Evolutionary conservation across 2,329 filamentous ascomycete species (phyloP), one percentile per base, ranked within the genome.

Genomic region (Penicillium sp.): DNA sequence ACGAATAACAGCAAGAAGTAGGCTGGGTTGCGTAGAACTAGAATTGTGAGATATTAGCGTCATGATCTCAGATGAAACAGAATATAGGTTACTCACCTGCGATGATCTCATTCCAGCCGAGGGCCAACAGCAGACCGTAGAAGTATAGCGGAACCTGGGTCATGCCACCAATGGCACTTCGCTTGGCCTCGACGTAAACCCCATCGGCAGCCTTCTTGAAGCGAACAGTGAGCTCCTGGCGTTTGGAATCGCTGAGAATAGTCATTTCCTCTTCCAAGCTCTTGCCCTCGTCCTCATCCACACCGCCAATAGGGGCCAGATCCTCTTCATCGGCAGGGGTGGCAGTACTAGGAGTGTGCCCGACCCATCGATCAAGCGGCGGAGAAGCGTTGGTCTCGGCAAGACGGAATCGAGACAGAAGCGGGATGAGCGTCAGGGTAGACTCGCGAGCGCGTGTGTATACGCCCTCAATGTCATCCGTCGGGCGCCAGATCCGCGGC

Each of bases 151-250:
- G 95, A 52, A 99, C 88, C 76, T 97, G 93, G 4, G 93, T 91
- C 69, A 99, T 91, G 58, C 94, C 93, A 56, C 95, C 95, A 73
- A 99, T 96, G 43, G 95, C 95, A 73, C 94, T 93, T 59, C 95
- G 87, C 84, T 99, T 99, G 52, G 95, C 95, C 80, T 99, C 95
- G 43, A 99, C 93, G 70, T 96, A 99, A 4, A 99, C 94, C 7
- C 93, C 95, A 73, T 99, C 95, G 1, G 95, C 95, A 38, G 92
- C 95, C 84, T 98, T 98, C 84, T 97, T 98, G 84, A 99, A 99
- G 57, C 95, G 86, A 14, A 96, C 90, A 10, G 92, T 91, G 31
- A 99, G 84, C 73, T 99, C 93, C 73, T 96, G 91, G 61, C 91
- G 86, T 79, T 97, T 96, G 65, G 87, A 84, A 77, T 98, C 94